Evolutionary conservation across 371 early-diverging fungal species (phyloP), one percentile per base, ranked within the genome.

Genomic region (Thermomucor indicae-seudaticae): DNA sequence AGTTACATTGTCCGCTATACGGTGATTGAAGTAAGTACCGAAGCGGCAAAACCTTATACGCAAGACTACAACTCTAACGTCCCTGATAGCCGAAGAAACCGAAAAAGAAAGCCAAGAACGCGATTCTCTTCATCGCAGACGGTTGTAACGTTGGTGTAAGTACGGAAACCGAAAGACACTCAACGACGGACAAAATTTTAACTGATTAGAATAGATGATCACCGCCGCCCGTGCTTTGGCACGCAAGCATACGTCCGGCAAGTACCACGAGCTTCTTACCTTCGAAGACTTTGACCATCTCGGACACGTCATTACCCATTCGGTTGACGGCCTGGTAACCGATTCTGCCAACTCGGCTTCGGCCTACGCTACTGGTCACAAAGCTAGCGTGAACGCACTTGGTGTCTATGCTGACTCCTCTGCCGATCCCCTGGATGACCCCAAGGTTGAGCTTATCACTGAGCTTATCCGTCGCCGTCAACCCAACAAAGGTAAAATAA

Each of bases 321-420:
- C 86, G 17, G 59, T 86, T 37, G 89, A 89, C 64, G 65, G 82
- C 49, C 70, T 89, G 44, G 60, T 86, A 43, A 89, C 89, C 40
- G 87, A 89, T 62, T 86, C 86, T 51, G 84, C 89, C 59, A 89
- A 89, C 70, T 82, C 83, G 38, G 89, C 89, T 40, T 73, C 80
- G 6, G 68, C 89, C 48, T 89, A 84, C 65, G 64, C 79, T 57
- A 72, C 82, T 55, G 85, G 88, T 20, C 84, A 86, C 62, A 86
- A 86, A 67, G 57, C 70, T 29, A 68, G 74, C 37, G 78, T 80
- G 46, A 80, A 75, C 54, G 77, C 77, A 41, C 60, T 89, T 27
- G 80, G 79, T 66, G 86, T 86, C 40, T 85, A 86, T 56, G 71
- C 71, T 32, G 84, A 83, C 48, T 78, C 84, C 2, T 77, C 76